Conservation (phyloP, 176 grass and related monocot genomes). For the Canna indica region DNA sequence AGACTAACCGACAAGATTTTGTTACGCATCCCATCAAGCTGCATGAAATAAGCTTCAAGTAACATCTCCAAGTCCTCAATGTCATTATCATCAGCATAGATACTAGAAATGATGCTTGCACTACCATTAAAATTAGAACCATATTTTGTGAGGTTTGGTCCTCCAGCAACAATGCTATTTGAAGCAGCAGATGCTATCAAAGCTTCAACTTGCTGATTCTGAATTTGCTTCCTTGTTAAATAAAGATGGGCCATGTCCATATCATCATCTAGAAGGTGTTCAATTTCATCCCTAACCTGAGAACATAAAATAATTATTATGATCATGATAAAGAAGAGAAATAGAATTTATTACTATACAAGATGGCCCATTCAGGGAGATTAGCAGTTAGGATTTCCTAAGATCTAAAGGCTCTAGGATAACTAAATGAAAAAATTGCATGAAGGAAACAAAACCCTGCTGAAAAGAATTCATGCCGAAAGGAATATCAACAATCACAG, state of each 20-base stretch:
- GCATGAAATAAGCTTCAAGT: slow-evolving; percentile 99
- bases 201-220: slow-evolving; percentile 81
- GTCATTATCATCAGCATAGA: slow-evolving; percentile 75
- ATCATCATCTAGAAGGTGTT: slow-evolving; percentile 97
- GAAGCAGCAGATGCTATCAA: slow-evolving; percentile 65
- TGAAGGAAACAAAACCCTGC: background rate
- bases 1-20: slow-evolving; percentile 89
- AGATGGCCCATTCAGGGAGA: background rate
- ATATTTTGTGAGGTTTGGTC: slow-evolving; percentile 37
- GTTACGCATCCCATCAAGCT: slow-evolving; percentile 94
- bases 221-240: slow-evolving; percentile 91
- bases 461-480: background rate
- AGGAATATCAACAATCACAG: background rate
- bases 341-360: background rate
- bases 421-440: background rate
- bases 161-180: slow-evolving; percentile 59
- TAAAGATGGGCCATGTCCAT: slow-evolving; percentile 94
- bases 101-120: slow-evolving; percentile 67
- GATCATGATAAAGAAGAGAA: background rate
- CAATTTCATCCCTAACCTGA: slow-evolving; percentile 97
- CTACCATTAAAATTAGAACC: slow-evolving; percentile 55
- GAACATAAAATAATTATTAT: background rate
- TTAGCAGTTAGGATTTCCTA: background rate
- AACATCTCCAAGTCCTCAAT: slow-evolving; percentile 98
- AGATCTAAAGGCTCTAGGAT: background rate